phyloP scores from a whole-genome alignment of 345 rosid genomes.

The Fremontodendron californicum region DNA sequence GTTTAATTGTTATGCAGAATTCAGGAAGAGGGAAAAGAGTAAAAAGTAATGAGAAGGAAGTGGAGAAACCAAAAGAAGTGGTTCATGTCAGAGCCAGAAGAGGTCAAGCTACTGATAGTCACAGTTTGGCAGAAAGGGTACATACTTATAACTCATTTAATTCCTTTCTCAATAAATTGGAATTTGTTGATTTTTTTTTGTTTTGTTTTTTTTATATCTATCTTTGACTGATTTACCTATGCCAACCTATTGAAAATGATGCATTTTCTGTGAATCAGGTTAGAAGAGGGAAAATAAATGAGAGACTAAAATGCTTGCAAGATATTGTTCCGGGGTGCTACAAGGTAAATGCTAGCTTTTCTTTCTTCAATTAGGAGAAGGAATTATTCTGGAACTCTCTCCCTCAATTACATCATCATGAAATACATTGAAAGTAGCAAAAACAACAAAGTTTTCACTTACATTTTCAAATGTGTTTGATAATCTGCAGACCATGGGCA shows the following conservation, averaged over 20 bases:
- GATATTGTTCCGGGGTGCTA: slow-evolving; percentile 86
- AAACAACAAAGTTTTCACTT: background rate
- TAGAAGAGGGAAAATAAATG: slow-evolving; percentile 79
- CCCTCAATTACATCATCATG: background rate
- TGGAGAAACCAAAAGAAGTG: slow-evolving; percentile 55
- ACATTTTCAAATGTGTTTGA: background rate
- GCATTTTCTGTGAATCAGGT: slow-evolving; percentile 34
- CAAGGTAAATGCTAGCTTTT: slow-evolving; percentile 38
- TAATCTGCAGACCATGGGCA: slow-evolving; percentile 76
- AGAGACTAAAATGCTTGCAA: slow-evolving; percentile 60
- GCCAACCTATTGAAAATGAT: background rate
- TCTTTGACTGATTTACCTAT: background rate
- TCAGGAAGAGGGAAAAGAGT: slow-evolving; percentile 49
- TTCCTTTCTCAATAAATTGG: background rate
- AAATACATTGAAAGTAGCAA: background rate
- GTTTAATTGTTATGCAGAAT: slow-evolving; percentile 21
- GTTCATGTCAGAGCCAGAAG: slow-evolving; percentile 92
- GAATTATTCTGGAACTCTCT: background rate
- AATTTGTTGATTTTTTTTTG: background rate
- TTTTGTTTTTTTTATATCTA: background rate
- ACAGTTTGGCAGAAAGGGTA: slow-evolving; percentile 94
- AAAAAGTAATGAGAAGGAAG: slow-evolving; percentile 37
- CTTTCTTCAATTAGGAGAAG: background rate
- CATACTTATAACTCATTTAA: background rate
- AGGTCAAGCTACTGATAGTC: slow-evolving; percentile 95